Evolutionary conservation across 1,284 basidiomycete species (phyloP).

Genomic region (Testicularia cyperi): DNA sequence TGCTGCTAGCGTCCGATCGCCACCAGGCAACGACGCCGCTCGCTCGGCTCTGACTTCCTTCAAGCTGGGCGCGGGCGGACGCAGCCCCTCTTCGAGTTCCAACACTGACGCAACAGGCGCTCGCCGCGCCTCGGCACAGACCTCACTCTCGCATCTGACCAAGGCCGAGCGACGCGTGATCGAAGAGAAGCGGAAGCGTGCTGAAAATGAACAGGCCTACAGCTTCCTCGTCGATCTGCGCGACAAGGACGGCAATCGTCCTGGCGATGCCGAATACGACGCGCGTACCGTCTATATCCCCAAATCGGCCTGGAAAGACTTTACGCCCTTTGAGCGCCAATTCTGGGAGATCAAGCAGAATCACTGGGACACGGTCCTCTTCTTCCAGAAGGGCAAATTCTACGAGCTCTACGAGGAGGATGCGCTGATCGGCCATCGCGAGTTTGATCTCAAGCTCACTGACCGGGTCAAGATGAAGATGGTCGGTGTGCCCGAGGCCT

Average conservation of each 20-base stretch:
- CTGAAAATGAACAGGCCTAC: slow-evolving; percentile 77
- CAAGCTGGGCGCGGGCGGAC: slow-evolving; percentile 25
- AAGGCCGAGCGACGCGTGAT: slow-evolving; percentile 74
- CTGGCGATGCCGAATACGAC: slow-evolving; percentile 86
- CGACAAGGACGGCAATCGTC: slow-evolving; percentile 81
- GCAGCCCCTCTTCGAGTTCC: slow-evolving; percentile 5
- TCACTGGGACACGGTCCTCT: slow-evolving; percentile 70
- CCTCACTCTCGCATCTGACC: slow-evolving; percentile 73
- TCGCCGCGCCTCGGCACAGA: slow-evolving; percentile 6
- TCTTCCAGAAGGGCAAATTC: slow-evolving; percentile 87
- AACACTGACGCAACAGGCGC: too few species aligned
- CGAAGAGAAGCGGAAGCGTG: slow-evolving; percentile 67
- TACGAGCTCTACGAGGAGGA: slow-evolving; percentile 60
- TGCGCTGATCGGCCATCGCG: slow-evolving; percentile 60
- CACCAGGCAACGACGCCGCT: slow-evolving; percentile 7
- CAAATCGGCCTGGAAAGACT: slow-evolving; percentile 73
- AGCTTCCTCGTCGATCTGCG: slow-evolving; percentile 74
- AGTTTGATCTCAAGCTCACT: slow-evolving; percentile 66
- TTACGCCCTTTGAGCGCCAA: slow-evolving; percentile 89
- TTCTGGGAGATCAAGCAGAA: slow-evolving; percentile 59
- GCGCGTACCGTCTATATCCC: slow-evolving; percentile 85
- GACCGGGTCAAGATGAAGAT: slow-evolving; percentile 90
- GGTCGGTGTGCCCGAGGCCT: slow-evolving; percentile 94
- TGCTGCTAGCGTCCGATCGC: slow-evolving; percentile 2
- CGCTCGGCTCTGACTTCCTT: slow-evolving; percentile 16